Base-by-base conservation (phyloP, 139 green algal species). In the Gonium pectorale region DNA sequence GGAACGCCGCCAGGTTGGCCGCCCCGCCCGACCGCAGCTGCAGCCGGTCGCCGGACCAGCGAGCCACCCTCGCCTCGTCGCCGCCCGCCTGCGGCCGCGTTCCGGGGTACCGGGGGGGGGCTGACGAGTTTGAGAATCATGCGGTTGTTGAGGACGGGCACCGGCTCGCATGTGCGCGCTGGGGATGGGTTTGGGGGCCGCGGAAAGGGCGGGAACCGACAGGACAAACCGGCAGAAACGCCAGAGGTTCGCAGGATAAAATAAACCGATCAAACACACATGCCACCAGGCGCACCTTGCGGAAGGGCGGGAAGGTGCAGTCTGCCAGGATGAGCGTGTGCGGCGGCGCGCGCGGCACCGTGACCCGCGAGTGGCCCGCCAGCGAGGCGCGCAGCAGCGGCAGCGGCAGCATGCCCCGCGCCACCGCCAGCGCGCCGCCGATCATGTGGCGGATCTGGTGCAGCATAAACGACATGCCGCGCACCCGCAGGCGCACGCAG, bases 381-480 rank as follows among this genome's bases (percentile, higher is more conserved):
- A 98, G 79, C 0, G 90, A 92, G 27, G 93, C 91, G 27, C 87
- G 59, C n/a, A 97, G 73, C 64, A 95, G 86, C n/a, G 90, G 91
- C 80, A 70, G 43, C 6, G 92, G 90, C 17, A 98, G 62, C 51
- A 84, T 41, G 38, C 92, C 92, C 1, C 89, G 85, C 29, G 91
- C 92, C 29, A 96, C 92, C 7, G 90, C 88, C 44, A 95, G 90
- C 40, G 93, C 95, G 13, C 90, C 79, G 15, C 92, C 95, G 56
- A 98, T 91, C 95, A 97, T 97, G 84, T 88, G 83, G 62, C 78
- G 78, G 46, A 84, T 84, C 78, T 84, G 94, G 79, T 97, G 92
- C 44, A 97, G 90, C 94, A 97, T 97, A 87, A 97, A 97, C 27
- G 86, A 94, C 52, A 85, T 64, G 63, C 93, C 93, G 62, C n/a